Evolutionary conservation across 108 stramenopile species (phyloP).

Genomic region (Stephanodiscus minutulus): DNA sequence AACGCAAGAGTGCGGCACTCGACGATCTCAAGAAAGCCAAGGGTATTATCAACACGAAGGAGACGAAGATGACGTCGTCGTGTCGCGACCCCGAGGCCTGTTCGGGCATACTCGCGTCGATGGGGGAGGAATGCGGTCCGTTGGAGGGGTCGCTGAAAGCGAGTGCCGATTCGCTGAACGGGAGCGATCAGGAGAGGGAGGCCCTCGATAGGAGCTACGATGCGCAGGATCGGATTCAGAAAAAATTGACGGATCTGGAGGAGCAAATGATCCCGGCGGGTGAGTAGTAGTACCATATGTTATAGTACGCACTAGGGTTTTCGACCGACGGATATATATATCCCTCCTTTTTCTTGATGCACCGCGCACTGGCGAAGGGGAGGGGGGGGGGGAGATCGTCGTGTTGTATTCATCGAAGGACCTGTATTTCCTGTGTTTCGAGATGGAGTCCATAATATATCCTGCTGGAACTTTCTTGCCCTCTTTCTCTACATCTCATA

Average conservation of each 20-base stretch:
- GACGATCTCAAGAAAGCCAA: constrained; percentile 84
- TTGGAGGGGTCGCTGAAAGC: constrained; percentile 60
- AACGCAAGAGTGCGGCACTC: constrained; percentile 81
- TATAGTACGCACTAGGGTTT: no score
- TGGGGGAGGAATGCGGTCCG: constrained; percentile 59
- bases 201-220: constrained; percentile 84
- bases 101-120: constrained; percentile 45
- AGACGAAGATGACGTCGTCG: constrained; percentile 64
- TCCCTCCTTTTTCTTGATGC: no score
- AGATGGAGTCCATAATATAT: no score
- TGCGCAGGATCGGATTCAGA: constrained; percentile 64
- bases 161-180: constrained; percentile 62
- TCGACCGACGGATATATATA: background rate
- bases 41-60: constrained; percentile 53
- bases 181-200: constrained; percentile 84
- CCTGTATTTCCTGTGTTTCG: no score
- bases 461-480: no score
- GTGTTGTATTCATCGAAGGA: no score
- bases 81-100: constrained; percentile 68
- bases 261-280: constrained; percentile 90
- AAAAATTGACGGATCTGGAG: constrained; percentile 73
- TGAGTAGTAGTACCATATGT: constrained; percentile 25
- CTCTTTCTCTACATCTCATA: constrained; percentile 2
- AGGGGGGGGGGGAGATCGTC: no score
- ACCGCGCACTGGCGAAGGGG: no score